These are phyloP conservation scores for Haplosporangium sp. DNA, from an alignment of 371 early-diverging fungal species.

Conservation along the genomic window DNA sequence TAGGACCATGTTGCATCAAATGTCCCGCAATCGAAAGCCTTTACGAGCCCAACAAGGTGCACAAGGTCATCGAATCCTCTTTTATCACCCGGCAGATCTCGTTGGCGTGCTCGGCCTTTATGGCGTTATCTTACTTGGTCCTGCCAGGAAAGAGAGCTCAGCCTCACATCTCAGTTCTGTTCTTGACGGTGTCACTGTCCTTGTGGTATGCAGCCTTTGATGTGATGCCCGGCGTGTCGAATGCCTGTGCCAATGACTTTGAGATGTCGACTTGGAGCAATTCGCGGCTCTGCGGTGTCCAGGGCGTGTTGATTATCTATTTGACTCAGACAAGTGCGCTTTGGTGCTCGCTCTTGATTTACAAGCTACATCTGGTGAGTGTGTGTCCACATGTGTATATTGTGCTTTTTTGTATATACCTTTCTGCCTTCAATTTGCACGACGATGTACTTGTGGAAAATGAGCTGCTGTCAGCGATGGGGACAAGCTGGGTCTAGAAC, in stretches of 20 bases:
- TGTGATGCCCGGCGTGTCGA: conserved; percentile 47
- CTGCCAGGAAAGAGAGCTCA: conserved; percentile 61
- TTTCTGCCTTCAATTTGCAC: neutral
- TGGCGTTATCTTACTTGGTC: conserved; percentile 57
- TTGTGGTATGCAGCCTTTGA: conserved; percentile 54
- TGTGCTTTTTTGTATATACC: neutral
- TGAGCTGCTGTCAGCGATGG: too few relatives aligned
- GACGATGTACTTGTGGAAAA: neutral
- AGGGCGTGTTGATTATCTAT: conserved; percentile 50
- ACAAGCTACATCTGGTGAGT: conserved; percentile 50
- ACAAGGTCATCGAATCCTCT: conserved; percentile 16
- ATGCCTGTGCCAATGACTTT: conserved; percentile 41
- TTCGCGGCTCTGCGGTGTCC: conserved; percentile 57
- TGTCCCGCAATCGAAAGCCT: conserved; percentile 41
- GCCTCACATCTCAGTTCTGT: conserved; percentile 62
- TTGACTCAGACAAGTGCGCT: conserved; percentile 41
- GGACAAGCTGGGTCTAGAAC: too few relatives aligned
- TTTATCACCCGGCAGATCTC: conserved; percentile 51
- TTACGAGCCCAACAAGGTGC: conserved; percentile 26
- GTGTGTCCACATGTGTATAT: neutral
- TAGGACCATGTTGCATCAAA: conserved; percentile 24
- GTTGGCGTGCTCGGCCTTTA: conserved; percentile 43
- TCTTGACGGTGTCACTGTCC: conserved; percentile 54
- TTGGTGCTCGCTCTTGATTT: conserved; percentile 50
- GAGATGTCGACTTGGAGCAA: conserved; percentile 49